phyloP scores from a whole-genome alignment of 2,329 filamentous ascomycete genomes.

The Aspergillus sclerotialis region DNA sequence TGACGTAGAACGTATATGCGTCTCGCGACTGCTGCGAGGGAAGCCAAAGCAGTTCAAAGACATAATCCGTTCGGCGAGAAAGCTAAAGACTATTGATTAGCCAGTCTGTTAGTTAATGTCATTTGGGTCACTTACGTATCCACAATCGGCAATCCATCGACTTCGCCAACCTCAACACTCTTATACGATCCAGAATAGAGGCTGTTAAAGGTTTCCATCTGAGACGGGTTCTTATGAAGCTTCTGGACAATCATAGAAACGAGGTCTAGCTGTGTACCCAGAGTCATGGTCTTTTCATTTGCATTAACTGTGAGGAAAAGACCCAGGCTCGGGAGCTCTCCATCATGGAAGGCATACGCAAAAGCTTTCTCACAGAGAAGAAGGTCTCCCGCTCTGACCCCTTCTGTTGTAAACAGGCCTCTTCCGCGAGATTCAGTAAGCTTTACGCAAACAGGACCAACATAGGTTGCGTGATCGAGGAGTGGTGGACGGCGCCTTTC shows the following conservation, averaged over 20 bases:
- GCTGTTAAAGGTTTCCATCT: constrained; percentile 25
- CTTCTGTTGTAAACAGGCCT: constrained; percentile 46
- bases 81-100: constrained; percentile 25
- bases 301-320: constrained; percentile 33
- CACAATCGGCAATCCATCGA: constrained; percentile 36
- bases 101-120: neutral
- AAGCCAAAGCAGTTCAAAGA: constrained; percentile 41
- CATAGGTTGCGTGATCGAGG: constrained; percentile 45
- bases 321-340: constrained; percentile 2
- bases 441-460: constrained; percentile 36
- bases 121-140: constrained; percentile 37
- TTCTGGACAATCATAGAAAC: constrained; percentile 40
- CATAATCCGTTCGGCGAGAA: constrained; percentile 40
- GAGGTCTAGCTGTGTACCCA: constrained; percentile 38
- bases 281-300: constrained; percentile 19
- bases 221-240: constrained; percentile 35
- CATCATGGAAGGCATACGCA: constrained; percentile 22
- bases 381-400: constrained; percentile 45
- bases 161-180: constrained; percentile 12
- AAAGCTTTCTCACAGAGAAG: constrained; percentile 54
- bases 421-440: constrained; percentile 36
- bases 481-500: constrained; percentile 26
- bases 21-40: too few relatives aligned
- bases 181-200: constrained; percentile 38
- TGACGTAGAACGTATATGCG: too few relatives aligned